Evolutionary conservation across 139 green algal species (phyloP), one percentile per base, ranked within the genome.

Genomic region (Auxenochlorella pyrenoidosa): DNA sequence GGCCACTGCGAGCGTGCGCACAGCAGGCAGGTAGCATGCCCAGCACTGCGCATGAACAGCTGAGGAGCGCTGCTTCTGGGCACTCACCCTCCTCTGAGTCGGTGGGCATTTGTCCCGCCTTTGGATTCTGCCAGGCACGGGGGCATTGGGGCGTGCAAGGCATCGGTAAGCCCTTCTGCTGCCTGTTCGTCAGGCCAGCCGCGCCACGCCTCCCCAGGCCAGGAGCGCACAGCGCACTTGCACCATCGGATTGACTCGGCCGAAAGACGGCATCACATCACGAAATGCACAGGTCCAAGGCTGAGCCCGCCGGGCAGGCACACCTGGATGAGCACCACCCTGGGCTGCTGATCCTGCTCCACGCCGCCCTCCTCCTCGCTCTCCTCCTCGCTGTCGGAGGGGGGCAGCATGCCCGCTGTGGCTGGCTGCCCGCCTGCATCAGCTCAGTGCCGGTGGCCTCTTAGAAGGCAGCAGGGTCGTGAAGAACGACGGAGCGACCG

Each of bases 391-490:
- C 90, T 95, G 70, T 94, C 91, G 65, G 92, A 96, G 0, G 95
- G 95, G 13, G 95, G 95, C 76, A 97, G 73, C 94, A 97, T 93
- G 68, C 95, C 95, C 26, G 92, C 95, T 8, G 81, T 97, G 30
- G 91, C 82, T 19, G 81, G 82, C 88, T 97, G 94, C 8, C 71
- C 89, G 30, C 82, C 88, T 93, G 73, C 82, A 60, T 40, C 63
- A 91, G 51, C 3, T 40, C 32, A 88, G 68, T 10, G 16, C 3
- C 71, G 73, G 73, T 73, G 66, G 66, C 10, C 54, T 63, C 8
- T 54, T 10, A 63, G 54, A 3, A 63, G 54, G 54, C 54, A 8
- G 18, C 54, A 63, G 18, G 18, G 22, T 6, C 47, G 6, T 26
- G 28, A 78, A 34, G 28, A 51, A 4, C n/a, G 32, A n/a, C 44